Conservation (phyloP, 495 filamentous ascomycete species). For the Aspergillus campestris region DNA sequence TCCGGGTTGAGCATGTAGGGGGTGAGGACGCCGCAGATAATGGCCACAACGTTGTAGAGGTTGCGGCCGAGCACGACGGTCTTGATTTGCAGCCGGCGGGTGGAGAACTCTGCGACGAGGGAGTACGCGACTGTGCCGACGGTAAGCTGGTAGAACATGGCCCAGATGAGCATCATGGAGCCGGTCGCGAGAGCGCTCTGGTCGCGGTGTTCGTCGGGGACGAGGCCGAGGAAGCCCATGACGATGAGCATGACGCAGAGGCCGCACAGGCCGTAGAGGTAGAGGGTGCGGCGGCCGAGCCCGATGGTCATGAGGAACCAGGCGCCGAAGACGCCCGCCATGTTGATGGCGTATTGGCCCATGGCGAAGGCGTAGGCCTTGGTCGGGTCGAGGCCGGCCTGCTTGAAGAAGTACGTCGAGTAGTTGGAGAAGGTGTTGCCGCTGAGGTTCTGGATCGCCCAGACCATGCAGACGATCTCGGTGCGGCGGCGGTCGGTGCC, state of each 20-base stretch:
- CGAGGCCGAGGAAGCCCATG: conserved; percentile 66
- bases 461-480: conserved; percentile 70
- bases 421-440: conserved; percentile 77
- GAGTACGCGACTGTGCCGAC: conserved; percentile 77
- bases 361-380: conserved; percentile 63
- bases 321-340: conserved; percentile 61
- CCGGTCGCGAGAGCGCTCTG: conserved; percentile 58
- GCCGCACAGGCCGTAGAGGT: conserved; percentile 57
- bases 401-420: conserved; percentile 68
- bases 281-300: conserved; percentile 63
- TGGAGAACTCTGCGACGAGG: conserved; percentile 65
- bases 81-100: conserved; percentile 67
- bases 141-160: conserved; percentile 64
- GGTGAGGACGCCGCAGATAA: conserved; percentile 61
- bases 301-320: conserved; percentile 65
- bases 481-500: conserved; percentile 67
- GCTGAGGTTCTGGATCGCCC: conserved; percentile 75
- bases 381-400: conserved; percentile 53
- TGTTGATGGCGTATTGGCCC: conserved; percentile 69
- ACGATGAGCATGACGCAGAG: conserved; percentile 59
- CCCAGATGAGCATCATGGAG: conserved; percentile 64
- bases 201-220: conserved; percentile 42
- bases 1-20: conserved; percentile 69
- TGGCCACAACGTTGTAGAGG: conserved; percentile 63
- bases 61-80: conserved; percentile 65